Evolutionary conservation across 306 rosid genomes (phyloP).

Genomic region (Cotoneaster glaucophyllus): DNA sequence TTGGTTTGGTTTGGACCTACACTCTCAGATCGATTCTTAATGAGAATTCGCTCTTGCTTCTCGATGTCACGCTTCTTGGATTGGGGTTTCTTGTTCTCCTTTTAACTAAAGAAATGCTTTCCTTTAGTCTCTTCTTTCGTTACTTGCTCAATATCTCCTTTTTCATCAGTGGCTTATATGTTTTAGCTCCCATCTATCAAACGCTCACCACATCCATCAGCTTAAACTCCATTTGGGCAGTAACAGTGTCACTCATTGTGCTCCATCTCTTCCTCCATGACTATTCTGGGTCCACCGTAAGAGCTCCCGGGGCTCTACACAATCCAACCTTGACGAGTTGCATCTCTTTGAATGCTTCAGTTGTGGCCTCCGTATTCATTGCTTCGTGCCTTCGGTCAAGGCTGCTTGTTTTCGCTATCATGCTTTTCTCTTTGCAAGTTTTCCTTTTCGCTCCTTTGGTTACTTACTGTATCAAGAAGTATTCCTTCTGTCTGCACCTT

Average conservation of each 20-base stretch:
- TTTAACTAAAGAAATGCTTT: conserved; percentile 75
- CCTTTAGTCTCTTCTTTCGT: conserved; percentile 54
- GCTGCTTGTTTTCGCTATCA: conserved; percentile 67
- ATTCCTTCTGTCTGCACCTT: conserved; percentile 60
- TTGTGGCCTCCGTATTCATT: conserved; percentile 78
- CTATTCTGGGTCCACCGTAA: conserved; percentile 71
- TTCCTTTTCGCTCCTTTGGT: conserved; percentile 89
- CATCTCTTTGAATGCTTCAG: conserved; percentile 80
- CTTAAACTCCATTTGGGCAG: conserved; percentile 87
- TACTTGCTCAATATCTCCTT: conserved; percentile 67
- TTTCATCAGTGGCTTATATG: conserved; percentile 64
- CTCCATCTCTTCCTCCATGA: conserved; percentile 89
- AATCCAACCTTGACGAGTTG: conserved; percentile 73
- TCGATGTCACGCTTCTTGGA: conserved; percentile 67
- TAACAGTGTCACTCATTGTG: conserved; percentile 56
- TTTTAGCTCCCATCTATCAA: conserved; percentile 83
- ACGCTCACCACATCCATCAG: conserved; percentile 88
- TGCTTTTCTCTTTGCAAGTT: conserved; percentile 82
- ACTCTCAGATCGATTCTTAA: conserved; percentile 65
- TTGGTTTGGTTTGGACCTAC: conserved; percentile 82
- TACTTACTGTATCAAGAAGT: conserved; percentile 67
- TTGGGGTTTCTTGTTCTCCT: conserved; percentile 62
- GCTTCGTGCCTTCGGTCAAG: conserved; percentile 88
- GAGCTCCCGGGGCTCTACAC: conserved; percentile 52
- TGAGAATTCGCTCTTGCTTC: conserved; percentile 59